Evolutionary conservation across 495 filamentous ascomycete genomes (phyloP).

Genomic region (Trichoderma gamsii): DNA sequence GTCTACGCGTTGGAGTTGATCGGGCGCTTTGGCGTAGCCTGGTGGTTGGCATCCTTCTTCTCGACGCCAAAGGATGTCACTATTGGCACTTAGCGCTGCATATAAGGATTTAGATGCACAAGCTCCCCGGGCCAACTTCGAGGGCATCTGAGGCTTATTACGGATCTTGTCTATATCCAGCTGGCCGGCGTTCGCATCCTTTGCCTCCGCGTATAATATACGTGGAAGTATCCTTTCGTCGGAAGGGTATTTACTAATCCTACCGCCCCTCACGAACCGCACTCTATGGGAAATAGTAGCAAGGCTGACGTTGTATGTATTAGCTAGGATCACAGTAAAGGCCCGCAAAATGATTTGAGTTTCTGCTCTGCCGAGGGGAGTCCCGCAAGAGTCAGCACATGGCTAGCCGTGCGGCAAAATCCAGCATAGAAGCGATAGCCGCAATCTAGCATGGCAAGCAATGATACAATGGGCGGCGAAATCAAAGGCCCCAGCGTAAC

Average conservation of each 20-base stretch:
- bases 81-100: neutral
- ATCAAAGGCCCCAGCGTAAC: neutral
- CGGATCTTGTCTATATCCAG: too few species aligned
- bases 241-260: neutral
- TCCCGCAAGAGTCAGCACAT: neutral
- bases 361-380: neutral
- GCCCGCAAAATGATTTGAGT: constrained; percentile 11
- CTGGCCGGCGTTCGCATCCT: too few species aligned
- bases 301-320: neutral
- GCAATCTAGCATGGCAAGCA: neutral
- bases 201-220: too few species aligned
- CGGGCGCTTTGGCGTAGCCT: neutral
- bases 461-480: neutral
- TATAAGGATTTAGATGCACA: neutral
- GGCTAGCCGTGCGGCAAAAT: neutral
- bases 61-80: neutral
- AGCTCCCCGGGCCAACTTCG: neutral
- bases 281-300: neutral
- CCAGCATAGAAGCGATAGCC: neutral
- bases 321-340: neutral
- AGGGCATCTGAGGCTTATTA: neutral
- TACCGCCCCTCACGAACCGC: neutral
- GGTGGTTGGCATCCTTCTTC: neutral
- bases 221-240: too few species aligned
- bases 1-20: neutral